Evolutionary conservation across 331 rosid species (phyloP), one percentile per base, ranked within the genome.

Genomic region (Malus hybrid): DNA sequence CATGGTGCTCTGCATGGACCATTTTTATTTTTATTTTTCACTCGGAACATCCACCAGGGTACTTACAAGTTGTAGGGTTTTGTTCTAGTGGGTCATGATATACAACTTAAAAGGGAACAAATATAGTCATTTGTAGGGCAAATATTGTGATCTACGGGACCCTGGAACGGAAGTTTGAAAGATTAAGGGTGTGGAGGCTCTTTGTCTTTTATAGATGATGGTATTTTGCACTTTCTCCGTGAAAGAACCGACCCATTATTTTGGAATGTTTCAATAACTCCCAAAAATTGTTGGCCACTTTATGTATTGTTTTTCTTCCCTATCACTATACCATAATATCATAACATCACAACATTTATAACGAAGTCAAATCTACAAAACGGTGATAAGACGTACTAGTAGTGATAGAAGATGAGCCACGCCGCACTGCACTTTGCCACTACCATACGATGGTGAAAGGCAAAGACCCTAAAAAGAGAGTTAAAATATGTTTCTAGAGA

Each of bases 1-100:
- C 44, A 39, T 39, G 44, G 75, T 60, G 68, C 78, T n/a, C 57
- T 42, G 69, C 70, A 72, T 77, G 80, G 85, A 80, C 87, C 85
- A 76, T 61, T 76, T 74, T 34, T 6, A 7, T 27, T 63, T 74
- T 59, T 22, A 19, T 72, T 24, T 3, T 10, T 34, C 8, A 14
- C 56, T 0, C 44, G 7, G n/a, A 50, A 56, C 61, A n/a, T 56
- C 80, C 75, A 80, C 56, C 75, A 6, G 32, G 5, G 22, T 39
- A 36, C 42, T 60, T 66, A 73, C 89, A 74, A 72, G 34, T 76
- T 10, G 42, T 70, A 54, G 14, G 61, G 83, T 79, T 54, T 63
- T 44, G 56, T 60, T 5, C 68, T 34, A 60, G 67, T 65, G 79
- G 84, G 72, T 72, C 52, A 66, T 65, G 81, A 74, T 82, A 71